Conservation (phyloP, 2,329 filamentous ascomycete species). For the Sporothrix pseudoabietina region DNA sequence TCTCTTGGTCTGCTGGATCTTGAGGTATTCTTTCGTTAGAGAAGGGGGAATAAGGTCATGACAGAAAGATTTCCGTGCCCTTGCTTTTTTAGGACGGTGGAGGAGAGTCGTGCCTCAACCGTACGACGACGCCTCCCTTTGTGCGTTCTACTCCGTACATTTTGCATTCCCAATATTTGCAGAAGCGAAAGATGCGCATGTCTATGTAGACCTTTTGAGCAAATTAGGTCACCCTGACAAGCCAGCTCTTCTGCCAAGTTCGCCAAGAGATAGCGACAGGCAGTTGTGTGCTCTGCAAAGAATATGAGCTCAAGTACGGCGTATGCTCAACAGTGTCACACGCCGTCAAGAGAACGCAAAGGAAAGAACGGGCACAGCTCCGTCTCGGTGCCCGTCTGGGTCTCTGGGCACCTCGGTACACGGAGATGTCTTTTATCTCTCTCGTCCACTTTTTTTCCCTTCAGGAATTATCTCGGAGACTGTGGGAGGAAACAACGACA, state of each 20-base stretch:
- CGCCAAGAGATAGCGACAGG: constrained; percentile 19
- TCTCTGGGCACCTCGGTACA: not conserved
- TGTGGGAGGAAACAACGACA: not conserved
- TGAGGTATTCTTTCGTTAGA: not conserved
- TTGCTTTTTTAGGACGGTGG: not conserved
- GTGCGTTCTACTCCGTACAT: not conserved
- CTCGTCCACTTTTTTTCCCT: not conserved
- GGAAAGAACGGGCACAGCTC: not conserved
- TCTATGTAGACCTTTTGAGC: too few relatives aligned
- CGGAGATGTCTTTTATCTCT: not conserved
- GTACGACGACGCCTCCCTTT: constrained; percentile 5
- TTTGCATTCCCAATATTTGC: not conserved
- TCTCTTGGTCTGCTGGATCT: not conserved
- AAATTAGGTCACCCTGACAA: not conserved
- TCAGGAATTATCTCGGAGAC: not conserved
- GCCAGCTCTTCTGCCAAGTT: constrained; percentile 2
- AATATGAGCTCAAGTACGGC: too few relatives aligned
- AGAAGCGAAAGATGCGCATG: not conserved
- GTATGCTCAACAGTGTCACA: too few relatives aligned
- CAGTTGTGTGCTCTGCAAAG: constrained; percentile 1
- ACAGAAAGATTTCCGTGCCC: not conserved
- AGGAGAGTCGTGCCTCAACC: not conserved
- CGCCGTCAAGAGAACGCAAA: not conserved
- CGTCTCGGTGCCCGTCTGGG: not conserved
- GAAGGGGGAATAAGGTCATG: not conserved